phyloP scores from a whole-genome alignment of 2,329 filamentous ascomycete species.

The Aspergillus alliaceus region DNA sequence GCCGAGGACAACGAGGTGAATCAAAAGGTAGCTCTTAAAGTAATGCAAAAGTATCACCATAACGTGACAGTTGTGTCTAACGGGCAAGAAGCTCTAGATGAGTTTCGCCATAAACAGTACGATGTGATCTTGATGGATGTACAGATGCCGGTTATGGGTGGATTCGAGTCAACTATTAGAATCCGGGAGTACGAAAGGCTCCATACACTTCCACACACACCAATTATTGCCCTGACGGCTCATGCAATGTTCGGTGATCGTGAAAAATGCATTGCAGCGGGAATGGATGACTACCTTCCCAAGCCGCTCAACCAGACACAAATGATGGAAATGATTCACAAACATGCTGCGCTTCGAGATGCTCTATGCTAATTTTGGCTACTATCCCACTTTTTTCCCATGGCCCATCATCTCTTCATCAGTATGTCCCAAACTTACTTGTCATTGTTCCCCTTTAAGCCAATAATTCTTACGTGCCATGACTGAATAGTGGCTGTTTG shows the following conservation, averaged over 20 bases:
- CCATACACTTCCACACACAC: conserved; percentile 72
- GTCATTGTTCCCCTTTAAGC: too few species aligned
- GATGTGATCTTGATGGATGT: conserved; percentile 97
- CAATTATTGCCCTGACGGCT: conserved; percentile 88
- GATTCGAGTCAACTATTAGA: conserved; percentile 89
- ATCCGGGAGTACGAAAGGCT: conserved; percentile 86
- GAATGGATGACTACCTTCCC: conserved; percentile 96
- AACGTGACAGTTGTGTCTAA: conserved; percentile 73
- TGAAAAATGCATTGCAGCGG: conserved; percentile 90
- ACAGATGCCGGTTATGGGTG: conserved; percentile 96
- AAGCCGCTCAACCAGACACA: conserved; percentile 91
- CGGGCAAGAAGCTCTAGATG: conserved; percentile 65
- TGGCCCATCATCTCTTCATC: too few species aligned
- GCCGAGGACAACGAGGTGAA: conserved; percentile 98
- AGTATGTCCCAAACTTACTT: too few species aligned
- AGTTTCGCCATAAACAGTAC: conserved; percentile 80
- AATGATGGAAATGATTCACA: conserved; percentile 58
- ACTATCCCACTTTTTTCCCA: too few species aligned
- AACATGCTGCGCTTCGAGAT: not conserved
- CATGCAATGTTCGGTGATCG: conserved; percentile 95
- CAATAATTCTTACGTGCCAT: too few species aligned
- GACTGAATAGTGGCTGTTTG: too few species aligned
- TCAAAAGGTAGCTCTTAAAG: conserved; percentile 92
- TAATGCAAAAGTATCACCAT: conserved; percentile 88
- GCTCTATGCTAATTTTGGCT: not conserved